A percentile compares a stretch with the other conserved stretches of the same genome.
These are phyloP conservation scores for Aspergillus neoniger DNA, from an alignment of 2,329 filamentous ascomycete species.

Conservation along the genomic window DNA sequence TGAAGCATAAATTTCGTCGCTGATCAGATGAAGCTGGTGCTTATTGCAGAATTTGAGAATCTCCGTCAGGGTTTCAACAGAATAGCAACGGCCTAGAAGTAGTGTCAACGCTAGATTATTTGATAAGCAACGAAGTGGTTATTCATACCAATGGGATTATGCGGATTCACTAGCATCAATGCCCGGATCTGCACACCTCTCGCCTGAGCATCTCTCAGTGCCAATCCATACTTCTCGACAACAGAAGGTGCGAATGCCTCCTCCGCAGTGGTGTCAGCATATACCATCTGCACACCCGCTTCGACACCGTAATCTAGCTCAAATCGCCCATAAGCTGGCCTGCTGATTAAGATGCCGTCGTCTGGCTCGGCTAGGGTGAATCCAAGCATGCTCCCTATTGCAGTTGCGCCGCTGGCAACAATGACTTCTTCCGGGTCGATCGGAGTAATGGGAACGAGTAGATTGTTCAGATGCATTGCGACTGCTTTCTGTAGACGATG, in stretches of 20 bases:
- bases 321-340: constrained; percentile 54
- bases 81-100: constrained; percentile 46
- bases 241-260: constrained; percentile 42
- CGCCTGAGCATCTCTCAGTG: constrained; percentile 33
- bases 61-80: constrained; percentile 42
- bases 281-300: constrained; percentile 43
- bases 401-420: constrained; percentile 46
- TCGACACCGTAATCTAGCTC: constrained; percentile 51
- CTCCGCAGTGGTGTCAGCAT: constrained; percentile 37
- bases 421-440: constrained; percentile 43
- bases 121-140: not conserved
- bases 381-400: constrained; percentile 47
- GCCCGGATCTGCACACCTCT: constrained; percentile 41
- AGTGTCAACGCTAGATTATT: constrained; percentile 10
- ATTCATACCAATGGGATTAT: constrained; percentile 47
- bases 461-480: constrained; percentile 45
- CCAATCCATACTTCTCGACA: constrained; percentile 41
- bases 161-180: constrained; percentile 47
- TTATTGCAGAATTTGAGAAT: constrained; percentile 54
- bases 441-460: constrained; percentile 40
- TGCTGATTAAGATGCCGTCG: constrained; percentile 50
- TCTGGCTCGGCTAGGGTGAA: constrained; percentile 46
- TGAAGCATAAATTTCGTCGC: constrained; percentile 60
- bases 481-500: constrained; percentile 43
- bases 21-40: constrained; percentile 55